Evolutionary conservation across 2,329 filamentous ascomycete species (phyloP), one percentile per base, ranked within the genome.

Genomic region (Thermomyces lanuginosus): DNA sequence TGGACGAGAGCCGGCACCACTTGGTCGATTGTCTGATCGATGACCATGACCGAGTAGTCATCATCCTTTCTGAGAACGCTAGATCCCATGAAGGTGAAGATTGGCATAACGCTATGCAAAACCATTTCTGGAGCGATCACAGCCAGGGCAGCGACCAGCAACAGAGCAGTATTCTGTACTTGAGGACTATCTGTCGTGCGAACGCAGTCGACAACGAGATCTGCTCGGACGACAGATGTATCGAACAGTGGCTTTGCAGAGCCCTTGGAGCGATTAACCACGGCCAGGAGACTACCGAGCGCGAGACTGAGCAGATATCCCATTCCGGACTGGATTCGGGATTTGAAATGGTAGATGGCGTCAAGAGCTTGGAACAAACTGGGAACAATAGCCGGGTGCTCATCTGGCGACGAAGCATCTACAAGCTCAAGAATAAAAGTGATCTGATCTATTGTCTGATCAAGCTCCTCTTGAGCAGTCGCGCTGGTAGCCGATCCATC

Each of bases 1-100:
- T 75, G 72, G 20, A 93, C 82, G 22, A 98, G 62, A 8, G 86
- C 83, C 13, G 91, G 91, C 16, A 98, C 80, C 12, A 98, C 84
- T 41, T 86, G 78, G 35, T 83, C 80, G 41, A 98, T 84, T 2
- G 89, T 95, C 59, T 71, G 83, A 42, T 91, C 82, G 31, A 93
- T 86, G 16, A 98, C 86, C 48, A 92, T 81, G 8, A 84, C 83
- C 12, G 89, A 95, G 56, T 93, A 95, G 41, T 95, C 86, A 43
- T 98, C 91, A 41, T 81, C 82, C 55, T 93, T 86, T 25, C 80
- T 75, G 26, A 98, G 66, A 11, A 93, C 76, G 3, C 81, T 92
- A 22, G 76, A 78, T 21, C 86, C 83, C 76, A 95, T 93, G 48
- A 95, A 93, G 0, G 89, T 95, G 56, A 98, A 98, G 27, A 98